These are phyloP conservation scores for Saccharomycopsis sp. DNA, from an alignment of 805 yeast genomes.

Conservation along the genomic window DNA sequence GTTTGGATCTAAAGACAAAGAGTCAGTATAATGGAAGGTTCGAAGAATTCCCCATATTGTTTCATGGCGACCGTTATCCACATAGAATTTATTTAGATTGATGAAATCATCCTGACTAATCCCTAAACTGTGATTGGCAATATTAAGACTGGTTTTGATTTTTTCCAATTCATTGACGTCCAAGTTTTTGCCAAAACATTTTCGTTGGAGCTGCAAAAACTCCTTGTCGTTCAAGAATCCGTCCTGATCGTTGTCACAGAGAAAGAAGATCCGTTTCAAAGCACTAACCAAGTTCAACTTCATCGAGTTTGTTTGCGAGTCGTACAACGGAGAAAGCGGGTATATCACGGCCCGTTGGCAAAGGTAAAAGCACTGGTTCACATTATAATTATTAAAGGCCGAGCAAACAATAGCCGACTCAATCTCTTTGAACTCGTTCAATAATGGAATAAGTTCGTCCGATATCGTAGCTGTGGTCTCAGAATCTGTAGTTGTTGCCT, in stretches of 20 bases:
- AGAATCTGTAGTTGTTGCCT: slow-evolving; percentile 15
- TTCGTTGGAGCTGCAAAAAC: slow-evolving; percentile 58
- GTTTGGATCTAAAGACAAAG: slow-evolving; percentile 74
- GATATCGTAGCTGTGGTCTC: slow-evolving; percentile 31
- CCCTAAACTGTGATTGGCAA: slow-evolving; percentile 34
- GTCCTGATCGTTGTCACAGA: slow-evolving; percentile 88
- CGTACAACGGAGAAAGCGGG: slow-evolving; percentile 89
- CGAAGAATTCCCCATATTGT: slow-evolving; percentile 94
- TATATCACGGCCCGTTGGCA: slow-evolving; percentile 91
- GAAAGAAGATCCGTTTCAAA: slow-evolving; percentile 68
- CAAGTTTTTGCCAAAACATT: slow-evolving; percentile 58
- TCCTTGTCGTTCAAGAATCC: slow-evolving; percentile 71
- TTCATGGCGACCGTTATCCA: slow-evolving; percentile 90
- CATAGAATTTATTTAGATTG: slow-evolving; percentile 69
- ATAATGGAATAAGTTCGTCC: slow-evolving; percentile 79
- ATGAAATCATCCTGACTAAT: slow-evolving; percentile 72
- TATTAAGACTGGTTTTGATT: slow-evolving; percentile 34
- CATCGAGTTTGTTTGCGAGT: slow-evolving; percentile 78
- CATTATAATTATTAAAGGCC: slow-evolving; percentile 77
- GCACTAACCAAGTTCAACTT: slow-evolving; percentile 76
- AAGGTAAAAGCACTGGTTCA: slow-evolving; percentile 84
- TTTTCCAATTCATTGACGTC: slow-evolving; percentile 36
- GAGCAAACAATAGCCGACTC: slow-evolving; percentile 88
- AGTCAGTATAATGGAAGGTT: slow-evolving; percentile 85
- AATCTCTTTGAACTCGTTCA: slow-evolving; percentile 88